Evolutionary conservation across 2,329 filamentous ascomycete species (phyloP).

Genomic region (Dothistroma pini): DNA sequence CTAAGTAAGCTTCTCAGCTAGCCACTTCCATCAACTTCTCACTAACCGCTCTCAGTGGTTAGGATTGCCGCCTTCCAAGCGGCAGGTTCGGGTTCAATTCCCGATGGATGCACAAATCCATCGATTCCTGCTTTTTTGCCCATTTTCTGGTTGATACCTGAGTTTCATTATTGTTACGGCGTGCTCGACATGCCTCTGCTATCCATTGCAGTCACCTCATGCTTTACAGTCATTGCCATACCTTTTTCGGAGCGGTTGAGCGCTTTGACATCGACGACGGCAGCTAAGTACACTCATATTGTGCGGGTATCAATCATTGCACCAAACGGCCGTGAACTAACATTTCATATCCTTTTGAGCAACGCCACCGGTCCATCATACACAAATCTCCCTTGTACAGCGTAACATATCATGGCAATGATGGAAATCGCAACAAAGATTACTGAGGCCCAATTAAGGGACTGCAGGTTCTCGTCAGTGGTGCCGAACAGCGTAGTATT

Average conservation of each 20-base stretch:
- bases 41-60: too few species aligned
- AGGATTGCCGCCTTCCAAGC: slow-evolving; percentile 20
- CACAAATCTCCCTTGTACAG: slow-evolving; percentile 17
- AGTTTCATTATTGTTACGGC: too few species aligned
- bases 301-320: slow-evolving; percentile 1
- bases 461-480: slow-evolving; percentile 10
- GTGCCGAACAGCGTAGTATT: slow-evolving; percentile 9
- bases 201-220: too few species aligned
- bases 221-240: too few species aligned
- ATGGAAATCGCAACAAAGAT: slow-evolving; percentile 17
- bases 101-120: background rate
- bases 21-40: too few species aligned
- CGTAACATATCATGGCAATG: slow-evolving; percentile 21
- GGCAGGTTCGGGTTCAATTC: slow-evolving; percentile 11
- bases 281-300: too few species aligned
- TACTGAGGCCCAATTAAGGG: slow-evolving; percentile 23
- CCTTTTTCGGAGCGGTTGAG: too few species aligned
- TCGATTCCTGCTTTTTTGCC: too few species aligned
- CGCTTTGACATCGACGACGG: too few species aligned
- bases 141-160: too few species aligned
- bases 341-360: slow-evolving; percentile 14
- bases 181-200: too few species aligned
- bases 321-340: background rate
- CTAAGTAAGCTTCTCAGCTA: too few species aligned
- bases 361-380: slow-evolving; percentile 21